Percentiles rank a stretch among this genome's conserved stretches.
phyloP scores from a whole-genome alignment of 2,329 filamentous ascomycete genomes.

The Diplodia intermedia region DNA sequence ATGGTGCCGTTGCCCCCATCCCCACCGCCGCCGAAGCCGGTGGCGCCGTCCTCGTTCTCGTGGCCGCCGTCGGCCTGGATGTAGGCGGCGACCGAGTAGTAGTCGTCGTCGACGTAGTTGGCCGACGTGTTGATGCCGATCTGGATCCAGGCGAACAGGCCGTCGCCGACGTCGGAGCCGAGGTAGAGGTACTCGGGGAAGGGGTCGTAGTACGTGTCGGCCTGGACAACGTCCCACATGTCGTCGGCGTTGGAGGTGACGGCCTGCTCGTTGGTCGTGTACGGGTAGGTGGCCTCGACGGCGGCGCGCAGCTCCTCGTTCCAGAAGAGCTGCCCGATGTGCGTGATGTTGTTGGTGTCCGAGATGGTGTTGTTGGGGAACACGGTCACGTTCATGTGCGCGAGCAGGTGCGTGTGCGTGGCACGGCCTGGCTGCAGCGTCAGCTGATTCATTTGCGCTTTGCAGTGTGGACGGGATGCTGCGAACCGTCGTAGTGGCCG shows the following conservation, averaged over 20 bases:
- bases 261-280: slow-evolving; percentile 51
- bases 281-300: slow-evolving; percentile 58
- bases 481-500: slow-evolving; percentile 47
- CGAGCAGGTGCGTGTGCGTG: slow-evolving; percentile 49
- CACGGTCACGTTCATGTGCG: slow-evolving; percentile 50
- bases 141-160: slow-evolving; percentile 44
- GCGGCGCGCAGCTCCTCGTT: slow-evolving; percentile 63
- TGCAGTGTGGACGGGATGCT: background rate
- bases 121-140: slow-evolving; percentile 31
- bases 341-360: slow-evolving; percentile 58
- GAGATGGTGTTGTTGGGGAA: slow-evolving; percentile 60
- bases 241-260: slow-evolving; percentile 62
- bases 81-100: slow-evolving; percentile 29
- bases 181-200: slow-evolving; percentile 65
- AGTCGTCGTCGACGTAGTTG: slow-evolving; percentile 30
- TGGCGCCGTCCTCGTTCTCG: slow-evolving; percentile 14
- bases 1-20: slow-evolving; percentile 17
- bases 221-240: slow-evolving; percentile 53
- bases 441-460: background rate
- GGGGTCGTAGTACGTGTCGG: slow-evolving; percentile 60
- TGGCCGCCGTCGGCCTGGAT: slow-evolving; percentile 27
- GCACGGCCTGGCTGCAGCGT: slow-evolving; percentile 43
- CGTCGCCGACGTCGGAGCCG: slow-evolving; percentile 53
- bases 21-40: slow-evolving; percentile 13
- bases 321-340: slow-evolving; percentile 72